Conservation (phyloP, 2,329 filamentous ascomycete species). For the Cyanodermella asteris region DNA sequence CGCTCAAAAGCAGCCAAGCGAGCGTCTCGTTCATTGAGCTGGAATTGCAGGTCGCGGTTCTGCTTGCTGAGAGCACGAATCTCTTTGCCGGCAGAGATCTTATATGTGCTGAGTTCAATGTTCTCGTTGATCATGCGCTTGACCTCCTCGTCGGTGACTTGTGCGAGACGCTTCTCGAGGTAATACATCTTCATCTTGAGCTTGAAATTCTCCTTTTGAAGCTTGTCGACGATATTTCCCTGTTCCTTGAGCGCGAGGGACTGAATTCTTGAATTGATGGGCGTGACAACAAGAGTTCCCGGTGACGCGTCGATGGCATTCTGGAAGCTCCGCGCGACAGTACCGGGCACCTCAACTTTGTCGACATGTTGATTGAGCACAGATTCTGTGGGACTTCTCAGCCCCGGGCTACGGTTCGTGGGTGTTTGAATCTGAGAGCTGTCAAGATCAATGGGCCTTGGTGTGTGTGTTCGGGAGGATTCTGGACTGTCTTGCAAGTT, state of each 20-base stretch:
- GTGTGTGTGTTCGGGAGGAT: slow-evolving; percentile 16
- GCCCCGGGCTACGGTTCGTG: slow-evolving; percentile 24
- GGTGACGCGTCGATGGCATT: too few species aligned
- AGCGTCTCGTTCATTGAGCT: slow-evolving; percentile 37
- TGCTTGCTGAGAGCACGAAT: slow-evolving; percentile 63
- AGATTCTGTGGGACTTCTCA: slow-evolving; percentile 59
- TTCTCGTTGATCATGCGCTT: slow-evolving; percentile 98
- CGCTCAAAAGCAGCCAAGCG: slow-evolving; percentile 24
- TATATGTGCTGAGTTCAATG: slow-evolving; percentile 77
- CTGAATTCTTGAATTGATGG: slow-evolving; percentile 33
- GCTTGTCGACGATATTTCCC: slow-evolving; percentile 84
- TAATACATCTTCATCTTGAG: slow-evolving; percentile 96
- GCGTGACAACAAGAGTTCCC: slow-evolving; percentile 29
- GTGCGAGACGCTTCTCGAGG: slow-evolving; percentile 77
- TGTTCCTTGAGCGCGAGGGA: slow-evolving; percentile 88
- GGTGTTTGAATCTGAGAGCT: slow-evolving; percentile 55
- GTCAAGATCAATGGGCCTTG: too few species aligned
- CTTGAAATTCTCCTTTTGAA: slow-evolving; percentile 97
- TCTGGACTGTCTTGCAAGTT: slow-evolving; percentile 7
- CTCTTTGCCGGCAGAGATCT: slow-evolving; percentile 76
- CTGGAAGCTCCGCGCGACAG: slow-evolving; percentile 66
- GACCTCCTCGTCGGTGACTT: slow-evolving; percentile 83
- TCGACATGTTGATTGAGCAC: slow-evolving; percentile 72
- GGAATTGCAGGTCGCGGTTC: slow-evolving; percentile 70
- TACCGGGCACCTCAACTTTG: slow-evolving; percentile 78